Conservation (phyloP, 2,329 filamentous ascomycete species). For the Neurospora sp. region DNA sequence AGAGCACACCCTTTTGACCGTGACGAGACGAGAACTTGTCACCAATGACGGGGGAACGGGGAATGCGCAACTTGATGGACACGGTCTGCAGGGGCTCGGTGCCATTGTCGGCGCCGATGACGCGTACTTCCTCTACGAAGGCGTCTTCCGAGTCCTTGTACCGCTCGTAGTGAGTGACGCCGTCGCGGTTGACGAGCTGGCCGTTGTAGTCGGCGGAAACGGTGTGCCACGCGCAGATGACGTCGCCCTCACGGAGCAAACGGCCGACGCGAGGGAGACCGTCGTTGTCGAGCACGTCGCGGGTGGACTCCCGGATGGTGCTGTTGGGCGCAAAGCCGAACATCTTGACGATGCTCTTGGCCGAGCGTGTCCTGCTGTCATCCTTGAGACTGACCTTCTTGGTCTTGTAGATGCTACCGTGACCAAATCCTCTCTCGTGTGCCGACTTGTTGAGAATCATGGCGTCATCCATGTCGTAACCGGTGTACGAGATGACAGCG, state of each 20-base stretch:
- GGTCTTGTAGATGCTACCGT: constrained; percentile 96
- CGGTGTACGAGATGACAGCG: constrained; percentile 96
- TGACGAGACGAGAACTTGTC: constrained; percentile 99
- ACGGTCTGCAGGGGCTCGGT: constrained; percentile 78
- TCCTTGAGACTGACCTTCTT: constrained; percentile 85
- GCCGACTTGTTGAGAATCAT: constrained; percentile 99
- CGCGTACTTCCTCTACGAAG: constrained; percentile 84
- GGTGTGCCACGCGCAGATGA: constrained; percentile 82
- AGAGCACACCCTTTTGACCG: constrained; percentile 94
- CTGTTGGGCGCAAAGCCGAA: constrained; percentile 84
- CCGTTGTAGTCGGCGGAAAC: constrained; percentile 73
- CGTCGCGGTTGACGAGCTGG: constrained; percentile 76
- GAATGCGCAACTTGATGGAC: constrained; percentile 87
- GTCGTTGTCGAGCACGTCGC: constrained; percentile 72
- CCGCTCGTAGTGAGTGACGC: constrained; percentile 76
- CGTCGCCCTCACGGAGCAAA: constrained; percentile 68
- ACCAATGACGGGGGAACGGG: constrained; percentile 83
- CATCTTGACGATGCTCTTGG: constrained; percentile 64
- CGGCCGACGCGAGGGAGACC: constrained; percentile 76
- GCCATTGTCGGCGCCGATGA: constrained; percentile 79
- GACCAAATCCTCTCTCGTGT: constrained; percentile 89
- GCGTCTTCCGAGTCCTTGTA: constrained; percentile 89
- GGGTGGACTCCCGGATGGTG: constrained; percentile 59
- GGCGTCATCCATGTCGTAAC: constrained; percentile 99
- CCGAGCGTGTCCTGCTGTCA: constrained; percentile 56